Base-by-base conservation (phyloP, 768 basidiomycete genomes). In the Sarcomyxa edulis region DNA sequence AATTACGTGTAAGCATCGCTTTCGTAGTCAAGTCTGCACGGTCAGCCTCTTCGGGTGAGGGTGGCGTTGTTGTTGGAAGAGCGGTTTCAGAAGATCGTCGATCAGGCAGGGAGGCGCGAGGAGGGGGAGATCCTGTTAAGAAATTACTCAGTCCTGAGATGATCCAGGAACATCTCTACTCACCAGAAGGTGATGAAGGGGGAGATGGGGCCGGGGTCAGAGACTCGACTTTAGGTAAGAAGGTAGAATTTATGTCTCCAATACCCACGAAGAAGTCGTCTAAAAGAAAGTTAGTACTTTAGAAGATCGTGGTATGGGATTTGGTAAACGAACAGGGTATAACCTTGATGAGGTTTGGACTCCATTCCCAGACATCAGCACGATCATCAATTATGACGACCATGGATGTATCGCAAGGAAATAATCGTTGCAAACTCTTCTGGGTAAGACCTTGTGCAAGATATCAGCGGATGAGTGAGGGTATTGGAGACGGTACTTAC, bases 331-430 rank as follows among this genome's bases (percentile, higher is more conserved):
- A 45, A 94, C 94, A 99, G 39, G 95, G 95, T 16, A 97, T 78
- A 42, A 98, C 95, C 68, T 97, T 95, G 56, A 98, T 75, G 26
- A 99, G 71, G 61, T 99, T 97, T 2, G 94, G 92, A 52, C 88
- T 88, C 78, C 92, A 92, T 53, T 92, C 89, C 96, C 96, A 99
- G 22, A 99, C 95, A 55, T 99, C 96, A 3, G 91, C 86, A 18
- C 96, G 82, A 63, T 99, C 96, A 60, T 99, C 96, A 42, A 99
- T 98, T 50, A 99, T 88, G 48, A 98, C 95, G 1, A 98, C 95
- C 95, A 96, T 99, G 18, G 90, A 92, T 26, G 89, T 92, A 61
- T 98, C 95, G 40, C 89, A 92, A 5, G 96, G 96, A 55, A 99
- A 99, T 33, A 99, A 62, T 20, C 96, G 73, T 55, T 91, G 82